A percentile compares a stretch with the other conserved stretches of the same genome.
Conservation (phyloP, 1,139 yeast species). For the Entelexis sorbosivorans region DNA sequence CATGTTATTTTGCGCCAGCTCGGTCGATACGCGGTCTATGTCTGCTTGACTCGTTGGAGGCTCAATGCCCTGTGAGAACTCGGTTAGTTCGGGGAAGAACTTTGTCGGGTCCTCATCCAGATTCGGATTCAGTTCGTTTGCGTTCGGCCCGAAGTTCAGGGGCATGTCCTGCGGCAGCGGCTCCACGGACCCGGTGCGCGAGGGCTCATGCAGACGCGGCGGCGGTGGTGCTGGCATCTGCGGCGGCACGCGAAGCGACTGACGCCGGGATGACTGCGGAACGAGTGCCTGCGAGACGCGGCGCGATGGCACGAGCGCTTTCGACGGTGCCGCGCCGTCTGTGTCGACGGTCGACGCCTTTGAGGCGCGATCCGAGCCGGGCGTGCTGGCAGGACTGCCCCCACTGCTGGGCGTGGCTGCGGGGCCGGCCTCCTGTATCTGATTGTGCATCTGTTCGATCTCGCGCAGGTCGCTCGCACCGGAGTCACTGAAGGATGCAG, state of each 20-base stretch:
- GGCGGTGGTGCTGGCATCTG: background rate
- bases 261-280: background rate
- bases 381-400: slow-evolving; percentile 6
- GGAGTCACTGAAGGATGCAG: slow-evolving; percentile 4
- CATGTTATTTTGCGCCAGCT: slow-evolving; percentile 28
- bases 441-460: slow-evolving; percentile 23
- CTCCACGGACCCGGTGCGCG: background rate
- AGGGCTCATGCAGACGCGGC: background rate
- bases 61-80: background rate
- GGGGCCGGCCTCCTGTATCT: slow-evolving; percentile 17
- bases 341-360: background rate
- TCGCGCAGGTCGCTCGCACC: slow-evolving; percentile 22
- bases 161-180: background rate
- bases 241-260: background rate
- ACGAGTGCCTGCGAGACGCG: slow-evolving; percentile 9
- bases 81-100: slow-evolving; percentile 22
- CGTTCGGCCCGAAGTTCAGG: background rate
- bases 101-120: slow-evolving; percentile 15
- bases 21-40: slow-evolving; percentile 26
- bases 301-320: slow-evolving; percentile 16
- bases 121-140: background rate
- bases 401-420: slow-evolving; percentile 10
- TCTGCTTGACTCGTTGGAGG: slow-evolving; percentile 19
- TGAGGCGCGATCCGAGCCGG: background rate
- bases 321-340: background rate